Evolutionary conservation across 2,329 filamentous ascomycete genomes (phyloP).

Genomic region (Aspergillus pseudonomiae): DNA sequence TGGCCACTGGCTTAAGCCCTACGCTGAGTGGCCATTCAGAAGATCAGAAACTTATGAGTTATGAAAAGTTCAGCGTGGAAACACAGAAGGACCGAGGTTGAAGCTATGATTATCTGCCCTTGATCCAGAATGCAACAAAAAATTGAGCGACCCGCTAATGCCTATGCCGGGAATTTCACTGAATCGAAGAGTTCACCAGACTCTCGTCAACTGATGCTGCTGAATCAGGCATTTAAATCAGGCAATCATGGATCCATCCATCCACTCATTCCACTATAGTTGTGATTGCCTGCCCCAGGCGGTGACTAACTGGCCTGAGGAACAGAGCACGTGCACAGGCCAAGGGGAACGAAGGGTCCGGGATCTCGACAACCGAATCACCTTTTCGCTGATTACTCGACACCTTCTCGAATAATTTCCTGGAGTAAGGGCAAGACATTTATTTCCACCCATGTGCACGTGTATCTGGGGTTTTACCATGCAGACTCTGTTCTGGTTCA

Average conservation of each 20-base stretch:
- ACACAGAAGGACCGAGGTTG: no score
- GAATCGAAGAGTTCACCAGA: no score
- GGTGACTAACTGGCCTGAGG: not conserved
- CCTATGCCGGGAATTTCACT: not conserved
- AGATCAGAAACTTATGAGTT: no score
- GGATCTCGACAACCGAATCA: slow-evolving; percentile 15
- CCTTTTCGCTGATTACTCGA: not conserved
- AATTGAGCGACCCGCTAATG: not conserved
- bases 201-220: not conserved
- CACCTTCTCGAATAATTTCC: not conserved
- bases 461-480: not conserved
- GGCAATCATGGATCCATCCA: not conserved
- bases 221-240: not conserved
- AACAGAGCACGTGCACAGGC: slow-evolving; percentile 5
- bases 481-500: not conserved
- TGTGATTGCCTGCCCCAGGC: no score
- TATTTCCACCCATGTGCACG: not conserved
- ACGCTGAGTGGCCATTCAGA: no score
- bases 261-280: not conserved
- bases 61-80: no score
- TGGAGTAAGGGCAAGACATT: not conserved
- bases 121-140: no score
- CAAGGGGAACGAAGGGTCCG: slow-evolving; percentile 6
- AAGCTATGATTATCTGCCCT: no score
- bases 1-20: not conserved